phyloP scores from a whole-genome alignment of 441 rosid species.

The Arabidopsis hybrid region DNA sequence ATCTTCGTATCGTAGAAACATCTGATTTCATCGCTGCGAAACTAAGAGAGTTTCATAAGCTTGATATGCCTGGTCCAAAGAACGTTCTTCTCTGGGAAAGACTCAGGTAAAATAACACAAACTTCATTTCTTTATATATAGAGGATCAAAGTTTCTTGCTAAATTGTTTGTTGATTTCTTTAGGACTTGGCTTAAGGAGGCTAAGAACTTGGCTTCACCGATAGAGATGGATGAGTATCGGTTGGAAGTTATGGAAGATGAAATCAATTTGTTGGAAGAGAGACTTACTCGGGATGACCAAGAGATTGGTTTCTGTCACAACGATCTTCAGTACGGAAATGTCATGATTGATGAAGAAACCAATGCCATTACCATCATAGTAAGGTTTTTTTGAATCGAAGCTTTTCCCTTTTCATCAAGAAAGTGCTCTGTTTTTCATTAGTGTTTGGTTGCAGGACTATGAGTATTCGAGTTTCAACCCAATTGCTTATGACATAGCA shows the following conservation, averaged over 20 bases:
- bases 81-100: constrained; percentile 72
- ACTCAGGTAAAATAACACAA: constrained; percentile 56
- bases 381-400: constrained; percentile 47
- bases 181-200: constrained; percentile 71
- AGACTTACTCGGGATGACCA: constrained; percentile 56
- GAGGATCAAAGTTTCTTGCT: neutral
- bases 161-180: neutral
- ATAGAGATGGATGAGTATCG: constrained; percentile 61
- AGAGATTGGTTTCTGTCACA: constrained; percentile 88
- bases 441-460: constrained; percentile 64
- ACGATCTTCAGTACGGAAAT: constrained; percentile 95
- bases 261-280: constrained; percentile 63
- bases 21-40: constrained; percentile 79
- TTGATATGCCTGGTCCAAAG: constrained; percentile 77
- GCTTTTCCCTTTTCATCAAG: neutral
- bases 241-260: constrained; percentile 62
- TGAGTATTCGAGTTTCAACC: constrained; percentile 89
- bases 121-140: neutral
- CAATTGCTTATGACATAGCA: constrained; percentile 87
- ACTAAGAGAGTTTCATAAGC: constrained; percentile 83
- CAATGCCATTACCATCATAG: constrained; percentile 74
- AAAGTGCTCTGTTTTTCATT: constrained; percentile 21
- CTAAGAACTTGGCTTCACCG: constrained; percentile 59
- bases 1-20: constrained; percentile 66
- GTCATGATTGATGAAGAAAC: constrained; percentile 94